Base-by-base conservation (phyloP, 2,329 filamentous ascomycete genomes). In the Cladosporium cucumerinum region DNA sequence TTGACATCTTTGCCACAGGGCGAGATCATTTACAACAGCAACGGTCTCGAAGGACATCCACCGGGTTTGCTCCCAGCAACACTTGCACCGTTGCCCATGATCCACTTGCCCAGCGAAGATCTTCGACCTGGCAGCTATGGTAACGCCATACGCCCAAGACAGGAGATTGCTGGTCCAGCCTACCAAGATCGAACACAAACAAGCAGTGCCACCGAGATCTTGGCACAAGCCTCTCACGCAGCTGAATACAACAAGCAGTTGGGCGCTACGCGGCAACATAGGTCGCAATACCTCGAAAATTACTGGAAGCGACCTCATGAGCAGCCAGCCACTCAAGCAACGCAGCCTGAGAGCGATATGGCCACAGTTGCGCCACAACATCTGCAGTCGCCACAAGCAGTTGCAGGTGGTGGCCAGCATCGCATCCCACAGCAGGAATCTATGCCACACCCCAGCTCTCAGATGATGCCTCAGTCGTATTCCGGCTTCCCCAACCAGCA, bases 241-340 rank as follows among this genome's bases (percentile, higher is more conserved):
- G 92, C 92, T 65, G 94, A 98, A 71, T 96, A 90, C 80, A 98
- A 94, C 80, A 92, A 95, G 72, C 85, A 86, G 55, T 83, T 98
- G 60, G 92, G 90, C 72, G 86, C 90, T 71, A 90, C 93, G 76
- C 89, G 94, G 65, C 87, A 87, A 46, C 89, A 90, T 78, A 90
- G 95, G 65, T 86, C 84, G 66, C 89, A 93, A 65, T 96, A 92
- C 70, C 82, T 96, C 69, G 88, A 94, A 63, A 88, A 87, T 63
- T 85, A 93, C 69, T 98, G 93, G 90, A 86, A 89, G 69, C 86
- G 90, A 67, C 89, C 91, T 12, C 93, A 96, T 69, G 92, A 97
- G 64, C 73, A 75, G 74, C 87, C 90, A 66, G 88, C 91, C 3
- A 81, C 83, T n/a, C 80, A 79, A 54, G 64, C 62, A 30, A 68